These are phyloP conservation scores for Aspergillus thermomutatus DNA, from an alignment of 2,329 filamentous ascomycete genomes.

Conservation along the genomic window DNA sequence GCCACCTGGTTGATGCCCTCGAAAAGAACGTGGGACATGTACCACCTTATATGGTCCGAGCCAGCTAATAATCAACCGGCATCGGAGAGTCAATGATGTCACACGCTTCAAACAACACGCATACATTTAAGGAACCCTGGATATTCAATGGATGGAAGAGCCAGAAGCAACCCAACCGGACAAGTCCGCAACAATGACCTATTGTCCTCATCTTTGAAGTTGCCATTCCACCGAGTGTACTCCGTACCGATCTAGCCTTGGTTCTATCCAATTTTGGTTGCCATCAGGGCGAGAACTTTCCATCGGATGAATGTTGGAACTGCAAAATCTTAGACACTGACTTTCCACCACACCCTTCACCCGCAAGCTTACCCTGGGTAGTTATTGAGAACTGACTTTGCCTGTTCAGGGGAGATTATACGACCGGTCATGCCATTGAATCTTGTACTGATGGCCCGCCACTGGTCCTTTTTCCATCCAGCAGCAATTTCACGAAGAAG, in stretches of 20 bases:
- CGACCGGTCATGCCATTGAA: constrained; percentile 51
- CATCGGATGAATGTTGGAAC: neutral
- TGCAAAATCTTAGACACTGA: neutral
- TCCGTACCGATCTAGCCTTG: neutral
- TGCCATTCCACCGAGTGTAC: neutral
- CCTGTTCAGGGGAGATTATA: constrained; percentile 40
- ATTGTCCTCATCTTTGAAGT: neutral
- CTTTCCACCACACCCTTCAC: neutral
- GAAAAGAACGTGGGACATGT: too few species aligned
- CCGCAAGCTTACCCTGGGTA: constrained; percentile 1
- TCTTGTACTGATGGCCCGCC: constrained; percentile 45
- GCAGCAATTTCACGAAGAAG: constrained; percentile 44
- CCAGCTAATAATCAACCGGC: too few species aligned
- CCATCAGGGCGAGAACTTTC: constrained; percentile 1
- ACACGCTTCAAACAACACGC: neutral
- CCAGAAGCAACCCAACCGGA: neutral
- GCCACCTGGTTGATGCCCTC: too few species aligned
- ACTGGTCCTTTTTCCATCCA: constrained; percentile 43
- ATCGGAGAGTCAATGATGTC: constrained; percentile 7
- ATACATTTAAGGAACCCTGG: constrained; percentile 8
- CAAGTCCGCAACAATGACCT: neutral
- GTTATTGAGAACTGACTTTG: constrained; percentile 16
- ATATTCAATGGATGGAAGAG: neutral
- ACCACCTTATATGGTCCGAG: too few species aligned
- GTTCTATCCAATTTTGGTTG: neutral